These are phyloP conservation scores for Russula foetens DNA, from an alignment of 768 basidiomycete species.

Conservation along the genomic window DNA sequence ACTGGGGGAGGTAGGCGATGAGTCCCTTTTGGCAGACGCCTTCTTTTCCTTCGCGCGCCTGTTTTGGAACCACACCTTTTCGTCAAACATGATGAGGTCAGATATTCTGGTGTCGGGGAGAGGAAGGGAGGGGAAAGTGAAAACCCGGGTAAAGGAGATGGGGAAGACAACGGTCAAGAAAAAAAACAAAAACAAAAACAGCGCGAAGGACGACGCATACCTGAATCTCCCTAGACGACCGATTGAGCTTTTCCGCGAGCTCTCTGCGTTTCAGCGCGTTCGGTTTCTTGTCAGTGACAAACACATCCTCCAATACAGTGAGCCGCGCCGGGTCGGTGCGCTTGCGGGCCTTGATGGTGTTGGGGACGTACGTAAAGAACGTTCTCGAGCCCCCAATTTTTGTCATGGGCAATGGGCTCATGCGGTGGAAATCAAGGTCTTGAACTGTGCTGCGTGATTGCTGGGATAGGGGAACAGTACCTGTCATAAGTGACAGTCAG, in stretches of 20 bases:
- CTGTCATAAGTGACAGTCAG: too few species aligned
- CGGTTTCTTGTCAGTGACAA: slow-evolving; percentile 86
- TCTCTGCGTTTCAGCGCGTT: slow-evolving; percentile 72
- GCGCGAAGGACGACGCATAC: slow-evolving; percentile 37
- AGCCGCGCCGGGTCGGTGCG: slow-evolving; percentile 85
- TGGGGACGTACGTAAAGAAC: slow-evolving; percentile 83
- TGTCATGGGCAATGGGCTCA: too few species aligned
- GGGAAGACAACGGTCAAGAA: too few species aligned
- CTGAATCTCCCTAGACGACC: slow-evolving; percentile 94
- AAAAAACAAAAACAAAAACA: background rate
- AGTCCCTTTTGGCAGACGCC: slow-evolving; percentile 7
- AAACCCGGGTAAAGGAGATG: background rate
- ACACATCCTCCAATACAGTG: slow-evolving; percentile 80
- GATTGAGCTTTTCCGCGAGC: slow-evolving; percentile 75
- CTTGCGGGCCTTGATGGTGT: slow-evolving; percentile 91
- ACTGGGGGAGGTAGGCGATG: background rate
- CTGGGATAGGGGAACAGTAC: too few species aligned
- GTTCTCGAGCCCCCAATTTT: slow-evolving; percentile 77
- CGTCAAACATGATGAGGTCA: background rate
- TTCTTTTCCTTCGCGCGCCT: slow-evolving; percentile 82
- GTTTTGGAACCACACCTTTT: slow-evolving; percentile 87
- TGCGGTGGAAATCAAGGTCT: too few species aligned
- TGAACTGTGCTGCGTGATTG: too few species aligned
- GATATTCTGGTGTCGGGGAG: background rate
- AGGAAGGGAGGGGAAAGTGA: slow-evolving; percentile 1